Conservation (phyloP, 2,329 filamentous ascomycete genomes). For the Talaromyces amestolkiae region DNA sequence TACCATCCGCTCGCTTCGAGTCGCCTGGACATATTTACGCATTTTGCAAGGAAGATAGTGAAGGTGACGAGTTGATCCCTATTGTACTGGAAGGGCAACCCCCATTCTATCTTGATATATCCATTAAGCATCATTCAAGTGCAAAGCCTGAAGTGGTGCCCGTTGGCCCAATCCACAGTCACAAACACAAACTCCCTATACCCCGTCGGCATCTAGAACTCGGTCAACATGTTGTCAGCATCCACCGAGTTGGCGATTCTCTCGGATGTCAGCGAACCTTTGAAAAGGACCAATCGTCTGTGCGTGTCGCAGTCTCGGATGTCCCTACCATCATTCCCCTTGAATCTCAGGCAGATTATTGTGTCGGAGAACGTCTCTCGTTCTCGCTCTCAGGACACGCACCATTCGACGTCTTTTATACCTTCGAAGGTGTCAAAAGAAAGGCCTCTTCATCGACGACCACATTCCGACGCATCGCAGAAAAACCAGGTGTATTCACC, state of each 20-base stretch:
- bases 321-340: slow-evolving; percentile 86
- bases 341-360: slow-evolving; percentile 82
- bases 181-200: slow-evolving; percentile 75
- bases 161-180: slow-evolving; percentile 73
- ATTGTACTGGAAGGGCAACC: slow-evolving; percentile 78
- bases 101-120: slow-evolving; percentile 87
- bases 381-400: slow-evolving; percentile 88
- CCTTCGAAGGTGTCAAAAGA: slow-evolving; percentile 73
- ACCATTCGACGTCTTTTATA: slow-evolving; percentile 91
- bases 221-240: slow-evolving; percentile 83
- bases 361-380: slow-evolving; percentile 89
- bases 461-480: slow-evolving; percentile 88
- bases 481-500: slow-evolving; percentile 82
- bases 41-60: slow-evolving; percentile 83
- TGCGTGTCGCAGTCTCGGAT: slow-evolving; percentile 90
- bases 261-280: slow-evolving; percentile 80
- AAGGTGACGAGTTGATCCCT: slow-evolving; percentile 81
- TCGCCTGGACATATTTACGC: slow-evolving; percentile 92
- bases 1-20: slow-evolving; percentile 76
- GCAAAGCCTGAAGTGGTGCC: slow-evolving; percentile 76
- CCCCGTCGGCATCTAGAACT: slow-evolving; percentile 80
- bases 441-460: slow-evolving; percentile 71
- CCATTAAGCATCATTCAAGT: slow-evolving; percentile 86
- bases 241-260: slow-evolving; percentile 84
- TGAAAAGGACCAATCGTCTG: slow-evolving; percentile 67